These are phyloP conservation scores for Aspergillus thermomutatus DNA, from an alignment of 2,329 filamentous ascomycete genomes.

Conservation along the genomic window DNA sequence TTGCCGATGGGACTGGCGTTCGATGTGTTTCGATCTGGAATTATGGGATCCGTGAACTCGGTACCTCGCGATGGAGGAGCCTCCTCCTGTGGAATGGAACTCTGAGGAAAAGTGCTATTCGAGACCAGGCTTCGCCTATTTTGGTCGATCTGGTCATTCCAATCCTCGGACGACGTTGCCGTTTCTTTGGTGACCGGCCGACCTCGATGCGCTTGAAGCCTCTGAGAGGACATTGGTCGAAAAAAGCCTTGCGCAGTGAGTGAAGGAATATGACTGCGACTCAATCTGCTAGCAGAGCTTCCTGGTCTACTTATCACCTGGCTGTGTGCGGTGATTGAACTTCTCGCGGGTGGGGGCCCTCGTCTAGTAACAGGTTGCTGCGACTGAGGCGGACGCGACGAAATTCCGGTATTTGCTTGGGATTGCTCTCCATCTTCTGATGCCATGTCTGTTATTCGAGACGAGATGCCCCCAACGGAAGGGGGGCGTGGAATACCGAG, in stretches of 20 bases:
- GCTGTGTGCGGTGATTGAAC: constrained; percentile 41
- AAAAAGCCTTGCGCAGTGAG: constrained; percentile 90
- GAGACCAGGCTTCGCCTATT: constrained; percentile 60
- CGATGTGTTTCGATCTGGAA: constrained; percentile 66
- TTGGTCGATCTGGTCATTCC: constrained; percentile 45
- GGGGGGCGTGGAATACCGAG: constrained; percentile 52
- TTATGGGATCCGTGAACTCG: constrained; percentile 72
- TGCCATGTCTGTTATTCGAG: constrained; percentile 64
- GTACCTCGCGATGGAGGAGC: constrained; percentile 73
- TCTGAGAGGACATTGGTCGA: constrained; percentile 93
- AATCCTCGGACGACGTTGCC: constrained; percentile 40
- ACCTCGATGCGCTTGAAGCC: constrained; percentile 82
- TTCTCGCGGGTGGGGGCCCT: constrained; percentile 41
- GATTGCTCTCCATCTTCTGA: constrained; percentile 51
- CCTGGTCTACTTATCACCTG: constrained; percentile 50
- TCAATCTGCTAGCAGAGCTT: constrained; percentile 63
- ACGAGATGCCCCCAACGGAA: constrained; percentile 56
- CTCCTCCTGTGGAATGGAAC: constrained; percentile 46
- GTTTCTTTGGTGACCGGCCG: constrained; percentile 41
- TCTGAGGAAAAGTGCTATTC: constrained; percentile 44
- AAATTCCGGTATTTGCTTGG: constrained; percentile 40
- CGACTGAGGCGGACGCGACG: constrained; percentile 53
- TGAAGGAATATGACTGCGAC: constrained; percentile 83
- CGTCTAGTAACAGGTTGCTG: constrained; percentile 58
- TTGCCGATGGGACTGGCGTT: constrained; percentile 69